Conservation (phyloP, 2,329 filamentous ascomycete genomes). For the Neurospora crassa region DNA sequence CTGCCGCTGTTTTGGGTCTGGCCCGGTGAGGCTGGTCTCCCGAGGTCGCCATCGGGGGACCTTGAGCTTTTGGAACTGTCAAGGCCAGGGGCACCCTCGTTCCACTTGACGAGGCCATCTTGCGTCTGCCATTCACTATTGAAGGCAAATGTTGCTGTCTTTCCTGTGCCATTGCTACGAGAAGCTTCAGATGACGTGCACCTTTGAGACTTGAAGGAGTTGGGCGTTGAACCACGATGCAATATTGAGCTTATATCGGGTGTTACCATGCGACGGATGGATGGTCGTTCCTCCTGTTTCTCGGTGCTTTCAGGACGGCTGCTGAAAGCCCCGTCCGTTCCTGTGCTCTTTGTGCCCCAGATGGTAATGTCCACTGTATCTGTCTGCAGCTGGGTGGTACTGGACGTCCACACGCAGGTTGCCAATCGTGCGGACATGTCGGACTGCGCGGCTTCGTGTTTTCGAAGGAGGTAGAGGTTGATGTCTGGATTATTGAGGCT, state of each 20-base stretch:
- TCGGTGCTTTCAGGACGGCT: background rate
- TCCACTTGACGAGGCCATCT: background rate
- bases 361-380: background rate
- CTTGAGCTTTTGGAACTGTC: background rate
- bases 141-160: background rate
- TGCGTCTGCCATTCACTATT: background rate
- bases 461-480: background rate
- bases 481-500: background rate
- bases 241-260: background rate
- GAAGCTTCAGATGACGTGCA: background rate
- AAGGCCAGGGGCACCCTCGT: background rate
- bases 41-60: background rate
- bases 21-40: background rate
- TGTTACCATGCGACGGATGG: background rate
- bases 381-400: background rate
- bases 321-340: background rate
- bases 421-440: slow-evolving; percentile 1
- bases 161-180: background rate
- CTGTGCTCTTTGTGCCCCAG: background rate
- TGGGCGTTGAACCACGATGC: background rate
- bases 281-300: background rate
- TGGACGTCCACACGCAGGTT: background rate
- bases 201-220: background rate
- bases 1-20: background rate
- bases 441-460: background rate